Conservation (phyloP, 108 stramenopile genomes). For the Cyclotella choctawhatcheeana region DNA sequence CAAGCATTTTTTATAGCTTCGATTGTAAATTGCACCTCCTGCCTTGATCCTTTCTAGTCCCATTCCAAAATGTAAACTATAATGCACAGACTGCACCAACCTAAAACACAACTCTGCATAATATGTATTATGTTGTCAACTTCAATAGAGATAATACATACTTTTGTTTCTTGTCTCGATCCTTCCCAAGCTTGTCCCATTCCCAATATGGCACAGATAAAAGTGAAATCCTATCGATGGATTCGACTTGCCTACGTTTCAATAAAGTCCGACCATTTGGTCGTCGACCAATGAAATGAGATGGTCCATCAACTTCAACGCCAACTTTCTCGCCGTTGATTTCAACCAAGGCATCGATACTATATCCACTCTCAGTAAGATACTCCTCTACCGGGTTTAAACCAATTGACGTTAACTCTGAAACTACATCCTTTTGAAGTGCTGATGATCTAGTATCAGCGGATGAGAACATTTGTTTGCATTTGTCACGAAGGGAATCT, state of each 20-base stretch:
- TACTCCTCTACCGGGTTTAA: slow-evolving; percentile 16
- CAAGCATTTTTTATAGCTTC: too few relatives aligned
- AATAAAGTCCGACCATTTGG: slow-evolving; percentile 10
- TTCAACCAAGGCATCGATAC: slow-evolving; percentile 15
- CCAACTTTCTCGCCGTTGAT: slow-evolving; percentile 11
- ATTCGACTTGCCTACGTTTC: background rate
- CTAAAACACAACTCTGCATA: too few relatives aligned
- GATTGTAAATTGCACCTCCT: too few relatives aligned
- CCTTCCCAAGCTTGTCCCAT: background rate
- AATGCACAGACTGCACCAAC: too few relatives aligned
- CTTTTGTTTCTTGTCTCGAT: background rate
- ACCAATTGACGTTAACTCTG: background rate
- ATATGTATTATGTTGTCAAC: too few relatives aligned
- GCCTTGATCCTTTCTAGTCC: too few relatives aligned
- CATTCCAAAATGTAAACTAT: too few relatives aligned
- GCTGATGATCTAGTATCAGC: background rate
- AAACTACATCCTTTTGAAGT: background rate
- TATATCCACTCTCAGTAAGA: slow-evolving; percentile 12
- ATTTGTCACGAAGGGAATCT: too few relatives aligned
- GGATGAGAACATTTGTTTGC: background rate
- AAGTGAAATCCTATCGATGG: background rate
- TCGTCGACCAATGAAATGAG: too few relatives aligned
- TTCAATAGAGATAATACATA: background rate
- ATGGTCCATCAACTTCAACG: slow-evolving; percentile 30
- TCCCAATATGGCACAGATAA: too few relatives aligned